phyloP scores from a whole-genome alignment of 2,329 filamentous ascomycete genomes.

The Arachnopeziza araneosa region DNA sequence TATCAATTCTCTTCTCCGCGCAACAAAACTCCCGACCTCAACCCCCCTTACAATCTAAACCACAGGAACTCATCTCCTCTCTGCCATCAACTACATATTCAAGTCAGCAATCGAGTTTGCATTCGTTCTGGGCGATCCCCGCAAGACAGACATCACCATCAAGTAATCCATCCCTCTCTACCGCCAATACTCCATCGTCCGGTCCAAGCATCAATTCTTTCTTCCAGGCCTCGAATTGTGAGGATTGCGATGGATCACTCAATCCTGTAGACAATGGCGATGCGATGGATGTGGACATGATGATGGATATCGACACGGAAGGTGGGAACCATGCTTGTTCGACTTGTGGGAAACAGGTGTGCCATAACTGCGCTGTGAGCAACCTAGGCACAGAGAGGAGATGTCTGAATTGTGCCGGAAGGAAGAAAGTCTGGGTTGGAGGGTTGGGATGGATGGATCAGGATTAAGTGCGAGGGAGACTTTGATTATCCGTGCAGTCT shows the following conservation, averaged over 20 bases:
- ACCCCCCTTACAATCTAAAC: constrained; percentile 13
- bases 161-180: constrained; percentile 23
- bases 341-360: constrained; percentile 50
- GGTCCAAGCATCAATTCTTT: constrained; percentile 12
- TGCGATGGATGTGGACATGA: constrained; percentile 38
- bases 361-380: constrained; percentile 54
- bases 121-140: constrained; percentile 56
- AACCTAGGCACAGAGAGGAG: constrained; percentile 49
- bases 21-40: constrained; percentile 35
- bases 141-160: constrained; percentile 29
- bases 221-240: constrained; percentile 39
- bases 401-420: constrained; percentile 46
- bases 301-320: constrained; percentile 34
- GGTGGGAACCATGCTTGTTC: constrained; percentile 37
- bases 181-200: constrained; percentile 13
- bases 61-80: constrained; percentile 14
- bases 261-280: constrained; percentile 23
- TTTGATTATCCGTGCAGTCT: not conserved
- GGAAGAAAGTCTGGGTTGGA: constrained; percentile 18
- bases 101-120: constrained; percentile 45
- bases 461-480: not conserved
- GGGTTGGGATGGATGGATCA: constrained; percentile 18
- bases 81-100: constrained; percentile 7
- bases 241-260: constrained; percentile 45
- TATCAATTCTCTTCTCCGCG: constrained; percentile 53